Evolutionary conservation across 768 basidiomycete genomes (phyloP).

Genomic region (Agaricus blazei): DNA sequence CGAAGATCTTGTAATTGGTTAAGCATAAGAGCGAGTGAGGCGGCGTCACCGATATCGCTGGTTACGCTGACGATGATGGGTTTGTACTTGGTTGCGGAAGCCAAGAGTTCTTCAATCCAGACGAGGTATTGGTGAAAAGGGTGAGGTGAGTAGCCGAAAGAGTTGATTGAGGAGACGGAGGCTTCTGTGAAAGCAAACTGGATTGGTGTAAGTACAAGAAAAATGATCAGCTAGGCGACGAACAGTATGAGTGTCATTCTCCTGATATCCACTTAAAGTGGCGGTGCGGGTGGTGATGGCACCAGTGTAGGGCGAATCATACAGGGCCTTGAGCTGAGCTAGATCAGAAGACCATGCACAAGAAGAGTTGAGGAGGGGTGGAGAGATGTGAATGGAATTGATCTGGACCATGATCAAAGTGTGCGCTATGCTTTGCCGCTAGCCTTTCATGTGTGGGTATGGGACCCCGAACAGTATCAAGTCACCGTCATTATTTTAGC

Average conservation of each 20-base stretch:
- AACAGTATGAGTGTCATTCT: slow-evolving; percentile 61
- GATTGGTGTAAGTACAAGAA: slow-evolving; percentile 3
- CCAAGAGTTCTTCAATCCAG: slow-evolving; percentile 55
- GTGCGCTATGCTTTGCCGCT: too few species aligned
- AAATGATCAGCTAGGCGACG: slow-evolving; percentile 10
- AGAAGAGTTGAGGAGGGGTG: slow-evolving; percentile 72
- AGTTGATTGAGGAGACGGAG: slow-evolving; percentile 64
- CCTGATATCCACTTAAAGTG: slow-evolving; percentile 65
- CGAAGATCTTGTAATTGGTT: slow-evolving; percentile 57
- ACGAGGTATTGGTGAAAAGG: slow-evolving; percentile 60
- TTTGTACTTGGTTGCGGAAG: slow-evolving; percentile 16
- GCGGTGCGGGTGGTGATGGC: slow-evolving; percentile 81
- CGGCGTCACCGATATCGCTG: slow-evolving; percentile 22
- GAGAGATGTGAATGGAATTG: slow-evolving; percentile 49
- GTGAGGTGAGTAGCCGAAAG: slow-evolving; percentile 84
- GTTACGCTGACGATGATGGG: slow-evolving; percentile 83
- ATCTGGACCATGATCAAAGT: slow-evolving; percentile 46
- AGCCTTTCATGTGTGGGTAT: background rate
- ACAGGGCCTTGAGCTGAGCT: slow-evolving; percentile 59
- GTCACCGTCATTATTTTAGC: slow-evolving; percentile 50
- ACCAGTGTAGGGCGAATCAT: slow-evolving; percentile 62
- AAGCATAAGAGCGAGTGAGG: slow-evolving; percentile 51
- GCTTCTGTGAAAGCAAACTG: slow-evolving; percentile 59
- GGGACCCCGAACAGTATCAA: slow-evolving; percentile 1
- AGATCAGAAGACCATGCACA: slow-evolving; percentile 78